A percentile compares a stretch with the other conserved stretches of the same genome.
phyloP scores from a whole-genome alignment of 169 alveolate species.

The Cryptosporidium parvum region DNA sequence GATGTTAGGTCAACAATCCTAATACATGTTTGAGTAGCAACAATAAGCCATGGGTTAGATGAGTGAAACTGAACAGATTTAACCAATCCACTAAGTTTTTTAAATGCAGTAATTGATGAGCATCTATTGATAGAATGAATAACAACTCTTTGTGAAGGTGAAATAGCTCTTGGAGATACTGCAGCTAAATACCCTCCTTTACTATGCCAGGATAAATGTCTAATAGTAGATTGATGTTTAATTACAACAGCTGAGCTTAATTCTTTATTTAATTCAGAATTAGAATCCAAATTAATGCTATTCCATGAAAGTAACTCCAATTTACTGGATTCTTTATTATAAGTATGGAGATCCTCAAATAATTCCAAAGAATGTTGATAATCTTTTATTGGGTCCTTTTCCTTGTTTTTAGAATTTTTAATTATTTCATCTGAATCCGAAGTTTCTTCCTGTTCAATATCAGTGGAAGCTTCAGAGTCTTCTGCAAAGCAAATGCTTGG shows the following conservation, averaged over 20 bases:
- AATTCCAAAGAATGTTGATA: slow-evolving; percentile 76
- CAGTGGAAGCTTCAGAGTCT: slow-evolving; percentile 35
- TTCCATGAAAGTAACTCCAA: slow-evolving; percentile 24
- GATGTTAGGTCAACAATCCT: slow-evolving; percentile 84
- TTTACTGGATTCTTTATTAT: slow-evolving; percentile 10
- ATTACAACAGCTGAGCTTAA: slow-evolving; percentile 70
- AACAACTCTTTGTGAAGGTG: slow-evolving; percentile 83
- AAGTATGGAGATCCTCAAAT: background rate
- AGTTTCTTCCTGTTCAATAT: slow-evolving; percentile 32
- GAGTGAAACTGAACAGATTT: slow-evolving; percentile 88
- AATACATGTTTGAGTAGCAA: slow-evolving; percentile 86
- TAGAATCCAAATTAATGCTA: background rate
- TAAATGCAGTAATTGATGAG: slow-evolving; percentile 85
- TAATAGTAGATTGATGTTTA: slow-evolving; percentile 78
- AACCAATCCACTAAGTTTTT: slow-evolving; percentile 88
- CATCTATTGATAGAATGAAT: slow-evolving; percentile 88
- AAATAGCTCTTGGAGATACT: slow-evolving; percentile 82
- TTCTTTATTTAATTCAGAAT: slow-evolving; percentile 39
- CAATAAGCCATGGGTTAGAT: slow-evolving; percentile 86
- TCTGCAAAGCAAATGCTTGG: slow-evolving; percentile 30
- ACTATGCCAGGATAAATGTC: slow-evolving; percentile 84
- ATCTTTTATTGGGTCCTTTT: slow-evolving; percentile 79
- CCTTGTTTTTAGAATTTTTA: background rate
- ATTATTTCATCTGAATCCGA: background rate
- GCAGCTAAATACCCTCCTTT: slow-evolving; percentile 89